Evolutionary conservation across 116 monocot species (phyloP).

Genomic region (Trichopus zeylanicus): DNA sequence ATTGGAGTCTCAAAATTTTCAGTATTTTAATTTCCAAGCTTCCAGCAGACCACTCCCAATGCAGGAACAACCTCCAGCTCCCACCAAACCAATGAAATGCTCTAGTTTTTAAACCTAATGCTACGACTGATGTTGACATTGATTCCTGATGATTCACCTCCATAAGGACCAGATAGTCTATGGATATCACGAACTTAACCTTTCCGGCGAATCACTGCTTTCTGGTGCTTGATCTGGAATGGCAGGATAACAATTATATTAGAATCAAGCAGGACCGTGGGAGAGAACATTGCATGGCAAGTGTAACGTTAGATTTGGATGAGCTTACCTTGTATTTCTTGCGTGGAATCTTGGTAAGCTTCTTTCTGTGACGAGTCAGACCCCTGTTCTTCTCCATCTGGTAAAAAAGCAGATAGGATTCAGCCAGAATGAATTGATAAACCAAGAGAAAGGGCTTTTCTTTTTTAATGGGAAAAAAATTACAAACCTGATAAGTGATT

Average conservation of each 20-base stretch:
- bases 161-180: slow-evolving; percentile 73
- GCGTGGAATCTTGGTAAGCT: slow-evolving; percentile 72
- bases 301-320: neutral
- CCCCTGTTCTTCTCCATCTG: slow-evolving; percentile 95
- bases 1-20: too few relatives aligned
- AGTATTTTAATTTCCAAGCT: too few relatives aligned
- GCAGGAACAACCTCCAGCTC: too few relatives aligned
- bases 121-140: slow-evolving; percentile 69
- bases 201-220: slow-evolving; percentile 58
- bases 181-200: slow-evolving; percentile 84
- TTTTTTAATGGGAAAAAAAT: neutral
- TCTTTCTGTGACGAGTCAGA: slow-evolving; percentile 80
- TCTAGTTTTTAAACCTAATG: slow-evolving; percentile 56
- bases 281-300: neutral
- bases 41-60: too few relatives aligned
- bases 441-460: neutral
- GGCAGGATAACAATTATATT: neutral
- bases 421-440: too few relatives aligned
- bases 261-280: neutral
- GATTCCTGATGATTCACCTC: slow-evolving; percentile 79
- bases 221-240: slow-evolving; percentile 70
- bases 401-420: neutral
- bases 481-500: slow-evolving; percentile 82
- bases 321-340: slow-evolving; percentile 89
- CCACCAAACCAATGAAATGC: neutral